These are phyloP conservation scores for Starmerella floris DNA, from an alignment of 805 yeast species.

Conservation along the genomic window DNA sequence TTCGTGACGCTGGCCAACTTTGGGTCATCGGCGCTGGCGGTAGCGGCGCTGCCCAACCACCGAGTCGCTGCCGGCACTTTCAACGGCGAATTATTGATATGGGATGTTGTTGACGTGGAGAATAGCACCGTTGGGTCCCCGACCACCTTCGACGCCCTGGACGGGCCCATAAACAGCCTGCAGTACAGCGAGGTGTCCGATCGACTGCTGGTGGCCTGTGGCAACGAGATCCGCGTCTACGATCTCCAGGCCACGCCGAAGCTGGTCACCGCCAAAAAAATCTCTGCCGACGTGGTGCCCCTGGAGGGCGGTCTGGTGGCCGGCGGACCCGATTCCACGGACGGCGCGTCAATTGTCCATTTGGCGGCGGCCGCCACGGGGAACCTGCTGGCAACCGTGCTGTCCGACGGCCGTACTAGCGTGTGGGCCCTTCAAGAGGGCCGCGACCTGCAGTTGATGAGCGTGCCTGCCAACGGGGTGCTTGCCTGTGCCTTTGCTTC, in stretches of 20 bases:
- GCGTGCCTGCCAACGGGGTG: constrained; percentile 4
- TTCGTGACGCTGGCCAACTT: constrained; percentile 17
- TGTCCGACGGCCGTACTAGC: constrained; percentile 7
- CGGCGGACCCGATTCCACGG: not conserved
- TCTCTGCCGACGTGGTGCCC: not conserved
- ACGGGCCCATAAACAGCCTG: constrained; percentile 4
- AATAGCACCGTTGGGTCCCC: not conserved
- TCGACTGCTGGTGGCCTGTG: constrained; percentile 17
- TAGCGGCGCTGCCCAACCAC: constrained; percentile 3
- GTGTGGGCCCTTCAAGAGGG: constrained; percentile 7
- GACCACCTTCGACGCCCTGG: not conserved
- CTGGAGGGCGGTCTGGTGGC: not conserved
- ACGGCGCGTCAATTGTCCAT: not conserved
- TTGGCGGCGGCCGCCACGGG: constrained; percentile 10
- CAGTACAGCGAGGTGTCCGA: constrained; percentile 1
- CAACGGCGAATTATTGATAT: constrained; percentile 15
- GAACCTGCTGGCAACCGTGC: constrained; percentile 9
- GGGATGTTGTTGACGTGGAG: constrained; percentile 8
- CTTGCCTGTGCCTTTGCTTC: constrained; percentile 11
- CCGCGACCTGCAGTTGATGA: not conserved
- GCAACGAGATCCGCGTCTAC: constrained; percentile 6
- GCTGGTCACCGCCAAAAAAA: not conserved
- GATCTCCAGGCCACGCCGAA: not conserved
- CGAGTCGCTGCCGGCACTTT: constrained; percentile 17
- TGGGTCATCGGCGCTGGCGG: constrained; percentile 13